Percentiles rank a stretch among this genome's conserved stretches.
phyloP scores from a whole-genome alignment of 768 basidiomycete species.

The Leucogyrophana mollusca region DNA sequence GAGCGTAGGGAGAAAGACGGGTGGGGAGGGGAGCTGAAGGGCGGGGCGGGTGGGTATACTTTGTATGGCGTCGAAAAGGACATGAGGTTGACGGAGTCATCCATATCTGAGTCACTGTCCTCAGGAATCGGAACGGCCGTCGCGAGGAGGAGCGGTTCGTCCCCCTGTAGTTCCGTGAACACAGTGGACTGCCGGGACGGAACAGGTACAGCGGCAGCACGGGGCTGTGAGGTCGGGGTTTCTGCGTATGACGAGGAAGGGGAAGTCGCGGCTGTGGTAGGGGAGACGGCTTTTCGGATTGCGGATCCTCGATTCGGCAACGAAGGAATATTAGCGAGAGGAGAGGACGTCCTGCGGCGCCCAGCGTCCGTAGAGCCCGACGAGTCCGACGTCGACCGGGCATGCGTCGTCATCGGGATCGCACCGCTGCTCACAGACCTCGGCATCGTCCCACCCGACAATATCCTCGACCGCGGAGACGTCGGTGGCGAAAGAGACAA shows the following conservation, averaged over 20 bases:
- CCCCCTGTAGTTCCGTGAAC: conserved; percentile 41
- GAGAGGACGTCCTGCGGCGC: conserved; percentile 50
- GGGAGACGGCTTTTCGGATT: conserved; percentile 33
- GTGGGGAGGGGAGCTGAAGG: conserved; percentile 36
- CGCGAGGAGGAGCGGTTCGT: conserved; percentile 69
- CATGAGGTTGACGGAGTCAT: conserved; percentile 58
- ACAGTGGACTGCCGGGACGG: conserved; percentile 42
- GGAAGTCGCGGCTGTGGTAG: conserved; percentile 34
- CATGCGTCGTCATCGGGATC: conserved; percentile 31
- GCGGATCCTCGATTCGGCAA: conserved; percentile 32
- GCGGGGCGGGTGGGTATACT: conserved; percentile 38
- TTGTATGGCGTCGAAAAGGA: conserved; percentile 74
- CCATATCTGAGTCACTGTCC: conserved; percentile 68
- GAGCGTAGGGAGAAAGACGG: conserved; percentile 56
- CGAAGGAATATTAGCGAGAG: conserved; percentile 32
- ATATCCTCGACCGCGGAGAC: conserved; percentile 41
- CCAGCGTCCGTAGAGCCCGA: conserved; percentile 26
- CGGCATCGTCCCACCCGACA: conserved; percentile 35
- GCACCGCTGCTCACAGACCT: conserved; percentile 43
- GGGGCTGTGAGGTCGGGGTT: conserved; percentile 19
- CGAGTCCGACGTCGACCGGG: conserved; percentile 47
- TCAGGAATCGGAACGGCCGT: conserved; percentile 75
- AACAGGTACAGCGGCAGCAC: conserved; percentile 30
- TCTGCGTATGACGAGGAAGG: conserved; percentile 29
- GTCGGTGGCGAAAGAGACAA: conserved; percentile 45